Percentiles rank a stretch among this genome's conserved stretches.
Conservation (phyloP, 345 rosid species). For the Camelina sativa region DNA sequence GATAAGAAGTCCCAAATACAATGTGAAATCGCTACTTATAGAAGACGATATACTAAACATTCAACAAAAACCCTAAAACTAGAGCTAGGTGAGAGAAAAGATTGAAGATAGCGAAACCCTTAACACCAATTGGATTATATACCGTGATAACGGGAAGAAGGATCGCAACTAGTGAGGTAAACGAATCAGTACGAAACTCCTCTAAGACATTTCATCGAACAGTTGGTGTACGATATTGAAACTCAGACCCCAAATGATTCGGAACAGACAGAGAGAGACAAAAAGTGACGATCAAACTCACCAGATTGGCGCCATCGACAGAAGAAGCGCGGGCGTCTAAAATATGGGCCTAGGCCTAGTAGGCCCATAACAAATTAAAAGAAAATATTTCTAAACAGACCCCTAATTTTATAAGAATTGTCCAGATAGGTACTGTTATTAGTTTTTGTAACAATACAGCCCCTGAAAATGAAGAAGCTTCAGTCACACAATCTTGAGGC, state of each 20-base stretch:
- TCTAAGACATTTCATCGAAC: conserved; percentile 37
- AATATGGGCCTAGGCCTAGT: conserved; percentile 34
- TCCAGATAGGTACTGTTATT: neutral
- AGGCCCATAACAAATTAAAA: conserved; percentile 4
- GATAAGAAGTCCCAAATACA: neutral
- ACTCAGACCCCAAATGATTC: neutral
- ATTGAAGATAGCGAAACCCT: conserved; percentile 13
- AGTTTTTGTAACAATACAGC: neutral
- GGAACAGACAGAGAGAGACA: neutral
- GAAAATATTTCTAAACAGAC: neutral
- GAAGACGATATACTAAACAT: neutral
- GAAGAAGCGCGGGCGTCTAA: conserved; percentile 33
- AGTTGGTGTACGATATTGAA: conserved; percentile 21
- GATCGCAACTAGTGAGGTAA: neutral
- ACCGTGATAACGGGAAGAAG: conserved; percentile 5
- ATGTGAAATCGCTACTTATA: neutral
- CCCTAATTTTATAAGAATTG: neutral
- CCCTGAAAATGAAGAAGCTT: conserved; percentile 2
- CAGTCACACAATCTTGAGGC: neutral
- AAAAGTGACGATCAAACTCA: conserved; percentile 1
- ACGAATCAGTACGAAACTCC: conserved; percentile 11
- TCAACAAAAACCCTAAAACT: neutral
- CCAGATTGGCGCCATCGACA: conserved; percentile 15
- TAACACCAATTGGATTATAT: neutral
- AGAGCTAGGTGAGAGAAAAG: conserved; percentile 20